Base-by-base conservation (phyloP, 2,329 filamentous ascomycete species). In the Coccinonectria pachysandricola region DNA sequence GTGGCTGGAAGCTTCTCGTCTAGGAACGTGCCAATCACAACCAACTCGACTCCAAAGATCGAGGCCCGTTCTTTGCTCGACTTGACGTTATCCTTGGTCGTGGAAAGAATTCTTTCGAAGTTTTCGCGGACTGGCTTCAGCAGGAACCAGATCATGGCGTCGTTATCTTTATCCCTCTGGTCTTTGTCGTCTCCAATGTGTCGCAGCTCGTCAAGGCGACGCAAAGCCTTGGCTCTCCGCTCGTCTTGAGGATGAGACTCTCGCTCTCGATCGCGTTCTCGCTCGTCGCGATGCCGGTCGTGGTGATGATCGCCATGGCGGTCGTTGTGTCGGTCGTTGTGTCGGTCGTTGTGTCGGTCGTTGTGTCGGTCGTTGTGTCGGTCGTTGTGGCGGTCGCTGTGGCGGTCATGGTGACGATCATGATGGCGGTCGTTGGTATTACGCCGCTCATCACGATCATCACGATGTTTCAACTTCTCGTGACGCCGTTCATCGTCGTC, bases 11-110 rank as follows among this genome's bases (percentile, higher is more conserved):
- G 40, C 30, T 51, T 53, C 33, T 56, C 56, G 25, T 69, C 65
- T 35, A 79, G 68, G 42, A 75, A 77, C 30, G 69, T 66, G 27
- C 75, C 75, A 48, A 79, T 74, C 4, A 63, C 63, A 21, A 75
- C 59, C 19, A 79, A 54, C 43, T 77, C 69, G 15, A 60, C 57
- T 40, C 75, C 75, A 45, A 79, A 68, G 21, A 75, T 65, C 42
- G 61, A 65, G 12, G 76, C 67, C 22, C 76, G 65, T 27, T 71
- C 65, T 38, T 76, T 74, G 42, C 71, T 69, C 15, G 68, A 71
- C 28, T 71, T 72, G 35, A 76, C 69, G 25, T 67, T 67, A 39
- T 74, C 72, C 38, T 69, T 71, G 3, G 71, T 79, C 4, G 74
- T 75, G 26, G 64, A 67, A 28, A 69, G 59, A 28, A 79, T 69